A percentile compares a stretch with the other conserved stretches of the same genome.
phyloP scores from a whole-genome alignment of 768 basidiomycete species.

The Leccinellum rugosiceps region DNA sequence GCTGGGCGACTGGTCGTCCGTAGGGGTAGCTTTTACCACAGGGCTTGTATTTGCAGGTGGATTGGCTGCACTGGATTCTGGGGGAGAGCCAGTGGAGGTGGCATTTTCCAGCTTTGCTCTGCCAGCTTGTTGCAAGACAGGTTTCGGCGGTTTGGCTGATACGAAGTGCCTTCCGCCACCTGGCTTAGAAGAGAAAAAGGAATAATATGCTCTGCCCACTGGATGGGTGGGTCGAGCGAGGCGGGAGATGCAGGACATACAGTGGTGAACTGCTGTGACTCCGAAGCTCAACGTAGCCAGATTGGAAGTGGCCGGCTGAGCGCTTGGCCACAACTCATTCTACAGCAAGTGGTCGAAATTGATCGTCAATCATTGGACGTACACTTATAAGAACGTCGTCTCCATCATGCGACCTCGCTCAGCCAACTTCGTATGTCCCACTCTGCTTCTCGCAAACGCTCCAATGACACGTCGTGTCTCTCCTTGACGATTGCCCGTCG shows the following conservation, averaged over 20 bases:
- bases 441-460: background rate
- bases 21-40: conserved; percentile 13
- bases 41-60: conserved; percentile 11
- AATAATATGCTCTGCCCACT: conserved; percentile 63
- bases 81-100: conserved; percentile 33
- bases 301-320: background rate
- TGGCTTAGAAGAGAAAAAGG: conserved; percentile 75
- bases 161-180: conserved; percentile 76
- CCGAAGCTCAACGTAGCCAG: background rate
- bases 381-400: background rate
- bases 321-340: background rate
- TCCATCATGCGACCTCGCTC: background rate
- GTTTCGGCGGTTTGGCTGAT: conserved; percentile 62
- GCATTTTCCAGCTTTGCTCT: conserved; percentile 40
- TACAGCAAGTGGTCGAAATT: background rate
- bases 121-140: conserved; percentile 35
- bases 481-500: background rate
- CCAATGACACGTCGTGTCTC: background rate
- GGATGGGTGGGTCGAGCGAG: conserved; percentile 46
- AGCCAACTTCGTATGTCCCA: conserved; percentile 6
- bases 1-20: conserved; percentile 29
- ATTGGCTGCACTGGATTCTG: conserved; percentile 23
- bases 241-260: conserved; percentile 53
- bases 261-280: background rate
- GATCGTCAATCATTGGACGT: too few relatives aligned